phyloP scores from a whole-genome alignment of 139 green algal species.

The Asterochloris sp. region DNA sequence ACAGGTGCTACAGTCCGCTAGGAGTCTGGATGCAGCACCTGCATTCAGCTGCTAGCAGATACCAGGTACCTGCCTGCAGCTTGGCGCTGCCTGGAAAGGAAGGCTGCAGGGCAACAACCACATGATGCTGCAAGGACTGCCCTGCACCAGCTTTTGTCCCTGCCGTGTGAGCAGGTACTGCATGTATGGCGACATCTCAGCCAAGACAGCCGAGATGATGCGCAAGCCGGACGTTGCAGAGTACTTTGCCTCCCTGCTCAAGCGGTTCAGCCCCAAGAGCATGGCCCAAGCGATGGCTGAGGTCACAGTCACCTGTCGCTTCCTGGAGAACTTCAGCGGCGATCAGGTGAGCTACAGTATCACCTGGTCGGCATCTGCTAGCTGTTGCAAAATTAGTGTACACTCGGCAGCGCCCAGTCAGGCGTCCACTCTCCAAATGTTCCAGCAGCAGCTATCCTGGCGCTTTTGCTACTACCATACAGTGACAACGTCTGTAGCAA shows the following conservation, averaged over 20 bases:
- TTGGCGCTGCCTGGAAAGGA: too few relatives aligned
- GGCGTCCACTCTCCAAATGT: too few relatives aligned
- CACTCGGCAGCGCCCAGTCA: too few relatives aligned
- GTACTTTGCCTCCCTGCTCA: conserved; percentile 90
- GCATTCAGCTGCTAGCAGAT: background rate
- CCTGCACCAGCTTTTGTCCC: too few relatives aligned
- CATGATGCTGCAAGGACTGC: too few relatives aligned
- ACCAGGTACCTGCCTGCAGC: too few relatives aligned
- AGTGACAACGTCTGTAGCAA: too few relatives aligned
- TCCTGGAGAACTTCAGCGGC: conserved; percentile 95
- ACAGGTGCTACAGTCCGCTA: background rate
- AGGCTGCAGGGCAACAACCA: too few relatives aligned
- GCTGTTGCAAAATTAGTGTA: too few relatives aligned
- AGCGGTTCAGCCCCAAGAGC: conserved; percentile 87
- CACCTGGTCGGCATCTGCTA: too few relatives aligned
- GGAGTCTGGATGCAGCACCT: background rate
- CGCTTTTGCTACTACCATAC: too few relatives aligned
- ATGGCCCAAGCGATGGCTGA: conserved; percentile 80
- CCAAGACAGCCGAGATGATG: conserved; percentile 68
- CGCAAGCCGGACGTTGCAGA: conserved; percentile 61
- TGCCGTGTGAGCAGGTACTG: conserved; percentile 65
- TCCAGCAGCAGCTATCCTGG: too few relatives aligned
- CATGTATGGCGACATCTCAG: conserved; percentile 84
- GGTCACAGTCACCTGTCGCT: conserved; percentile 81
- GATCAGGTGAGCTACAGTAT: conserved; percentile 87